Conservation (phyloP, 768 basidiomycete species). For the Rhodocollybia butyracea region DNA sequence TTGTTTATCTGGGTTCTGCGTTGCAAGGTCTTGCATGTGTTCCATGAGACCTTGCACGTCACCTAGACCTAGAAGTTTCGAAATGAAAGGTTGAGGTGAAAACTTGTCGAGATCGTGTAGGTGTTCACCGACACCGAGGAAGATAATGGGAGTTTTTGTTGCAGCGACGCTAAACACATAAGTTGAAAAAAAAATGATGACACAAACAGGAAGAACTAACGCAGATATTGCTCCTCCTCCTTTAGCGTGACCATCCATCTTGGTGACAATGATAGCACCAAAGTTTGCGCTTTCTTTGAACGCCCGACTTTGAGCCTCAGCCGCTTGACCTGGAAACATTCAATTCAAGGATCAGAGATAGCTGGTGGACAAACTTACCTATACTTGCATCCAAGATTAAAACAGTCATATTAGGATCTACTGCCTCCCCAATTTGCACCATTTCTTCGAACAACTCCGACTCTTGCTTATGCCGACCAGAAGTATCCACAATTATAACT, state of each 20-base stretch:
- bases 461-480: conserved; percentile 96
- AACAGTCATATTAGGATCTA: conserved; percentile 95
- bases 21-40: conserved; percentile 95
- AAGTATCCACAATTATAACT: conserved; percentile 98
- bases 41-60: conserved; percentile 98
- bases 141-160: conserved; percentile 97
- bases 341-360: not conserved
- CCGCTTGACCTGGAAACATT: conserved; percentile 75
- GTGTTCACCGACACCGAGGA: conserved; percentile 97
- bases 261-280: conserved; percentile 98
- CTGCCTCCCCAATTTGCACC: conserved; percentile 92
- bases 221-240: conserved; percentile 99
- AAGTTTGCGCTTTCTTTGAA: conserved; percentile 99
- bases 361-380: conserved; percentile 41
- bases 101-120: conserved; percentile 96
- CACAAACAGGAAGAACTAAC: conserved; percentile 45
- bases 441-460: conserved; percentile 96
- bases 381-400: conserved; percentile 96
- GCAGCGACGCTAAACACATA: conserved; percentile 77
- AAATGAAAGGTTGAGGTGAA: conserved; percentile 94
- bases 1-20: conserved; percentile 93
- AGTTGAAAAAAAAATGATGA: conserved; percentile 10
- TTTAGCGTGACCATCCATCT: conserved; percentile 99
- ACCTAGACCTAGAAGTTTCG: conserved; percentile 91
- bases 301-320: conserved; percentile 91